Evolutionary conservation across 371 early-diverging fungal genomes (phyloP).

Genomic region (Batkoa obscura): DNA sequence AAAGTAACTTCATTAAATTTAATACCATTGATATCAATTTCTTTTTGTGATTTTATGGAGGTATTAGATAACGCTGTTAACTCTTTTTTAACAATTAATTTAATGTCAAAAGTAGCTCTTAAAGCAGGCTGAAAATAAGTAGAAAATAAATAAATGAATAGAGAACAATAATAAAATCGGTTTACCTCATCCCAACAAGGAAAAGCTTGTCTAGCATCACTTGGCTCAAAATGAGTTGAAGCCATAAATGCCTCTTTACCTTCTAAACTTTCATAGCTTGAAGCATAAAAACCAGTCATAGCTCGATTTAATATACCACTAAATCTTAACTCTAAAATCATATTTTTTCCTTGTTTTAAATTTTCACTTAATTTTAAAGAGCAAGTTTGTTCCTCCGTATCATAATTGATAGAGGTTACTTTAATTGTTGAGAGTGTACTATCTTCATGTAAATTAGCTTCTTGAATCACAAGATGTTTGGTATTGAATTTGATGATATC

Average conservation of each 20-base stretch:
- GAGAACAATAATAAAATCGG: background rate
- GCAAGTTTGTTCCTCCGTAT: conserved; percentile 33
- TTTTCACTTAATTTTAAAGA: conserved; percentile 28
- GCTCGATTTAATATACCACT: conserved; percentile 54
- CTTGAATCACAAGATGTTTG: conserved; percentile 24
- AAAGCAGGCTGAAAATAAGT: no score
- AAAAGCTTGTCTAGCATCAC: conserved; percentile 72
- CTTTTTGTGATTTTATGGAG: conserved; percentile 74
- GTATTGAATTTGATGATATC: conserved; percentile 34
- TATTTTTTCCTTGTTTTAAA: conserved; percentile 26
- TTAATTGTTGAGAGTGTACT: no score
- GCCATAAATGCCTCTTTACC: conserved; percentile 34
- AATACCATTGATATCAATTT: conserved; percentile 12
- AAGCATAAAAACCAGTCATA: conserved; percentile 74
- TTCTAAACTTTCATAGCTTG: conserved; percentile 34
- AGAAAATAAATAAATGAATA: no score
- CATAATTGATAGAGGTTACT: conserved; percentile 27
- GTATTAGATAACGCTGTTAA: conserved; percentile 69
- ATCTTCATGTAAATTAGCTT: no score
- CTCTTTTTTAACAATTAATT: conserved; percentile 43
- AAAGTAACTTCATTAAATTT: no score
- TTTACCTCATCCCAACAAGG: conserved; percentile 72
- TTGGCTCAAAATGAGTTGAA: conserved; percentile 84
- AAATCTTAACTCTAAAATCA: conserved; percentile 31
- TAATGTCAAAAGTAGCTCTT: conserved; percentile 77